Evolutionary conservation across 169 alveolate species (phyloP).

Genomic region (Eimeria praecox): DNA sequence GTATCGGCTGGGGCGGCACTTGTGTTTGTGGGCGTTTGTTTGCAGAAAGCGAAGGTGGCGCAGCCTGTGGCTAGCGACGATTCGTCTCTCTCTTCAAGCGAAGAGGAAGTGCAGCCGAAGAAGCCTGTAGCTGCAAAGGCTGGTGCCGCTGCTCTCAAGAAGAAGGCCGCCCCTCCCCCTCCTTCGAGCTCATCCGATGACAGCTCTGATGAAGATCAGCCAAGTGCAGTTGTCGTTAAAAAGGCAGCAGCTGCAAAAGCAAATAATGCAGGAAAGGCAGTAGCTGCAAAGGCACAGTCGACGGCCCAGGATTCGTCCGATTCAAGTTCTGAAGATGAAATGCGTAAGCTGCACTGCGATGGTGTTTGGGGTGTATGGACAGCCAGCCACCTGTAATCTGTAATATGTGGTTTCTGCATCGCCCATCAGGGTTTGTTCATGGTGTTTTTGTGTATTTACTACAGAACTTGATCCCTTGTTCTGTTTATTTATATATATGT

Average conservation of each 20-base stretch:
- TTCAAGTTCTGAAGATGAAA: conserved; percentile 60
- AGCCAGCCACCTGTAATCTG: neutral
- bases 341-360: conserved; percentile 1
- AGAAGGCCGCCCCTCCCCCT: neutral
- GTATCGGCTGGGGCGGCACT: neutral
- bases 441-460: neutral
- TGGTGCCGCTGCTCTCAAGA: neutral
- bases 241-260: conserved; percentile 62
- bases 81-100: conserved; percentile 59
- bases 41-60: conserved; percentile 68
- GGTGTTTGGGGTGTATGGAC: neutral
- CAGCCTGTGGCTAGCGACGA: conserved; percentile 71
- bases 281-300: conserved; percentile 48
- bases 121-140: conserved; percentile 20
- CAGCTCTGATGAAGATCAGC: conserved; percentile 70
- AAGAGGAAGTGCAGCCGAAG: conserved; percentile 71
- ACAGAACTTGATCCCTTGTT: too few relatives aligned
- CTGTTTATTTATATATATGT: too few relatives aligned
- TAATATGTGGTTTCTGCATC: neutral
- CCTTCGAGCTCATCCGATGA: conserved; percentile 57
- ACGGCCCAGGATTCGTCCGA: conserved; percentile 49
- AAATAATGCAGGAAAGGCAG: neutral
- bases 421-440: neutral
- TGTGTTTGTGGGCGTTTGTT: neutral
- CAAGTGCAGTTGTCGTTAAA: conserved; percentile 53